Percentiles rank a stretch among this genome's conserved stretches.
Evolutionary conservation across 495 filamentous ascomycete species (phyloP).

Genomic region (Trichoderma virens): DNA sequence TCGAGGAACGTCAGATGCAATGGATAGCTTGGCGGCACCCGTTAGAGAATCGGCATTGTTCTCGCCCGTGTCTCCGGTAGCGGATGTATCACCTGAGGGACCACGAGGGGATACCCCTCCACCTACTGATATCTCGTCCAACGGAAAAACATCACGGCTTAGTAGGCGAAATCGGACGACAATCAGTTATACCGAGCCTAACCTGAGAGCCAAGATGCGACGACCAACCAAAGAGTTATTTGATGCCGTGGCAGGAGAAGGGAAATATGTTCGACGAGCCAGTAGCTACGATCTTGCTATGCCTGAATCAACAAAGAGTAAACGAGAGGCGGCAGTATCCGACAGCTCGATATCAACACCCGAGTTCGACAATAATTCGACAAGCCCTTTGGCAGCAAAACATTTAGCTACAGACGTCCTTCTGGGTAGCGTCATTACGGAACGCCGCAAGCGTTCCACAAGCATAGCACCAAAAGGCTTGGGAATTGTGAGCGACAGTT

Average conservation of each 20-base stretch:
- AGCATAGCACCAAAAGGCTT: slow-evolving; percentile 17
- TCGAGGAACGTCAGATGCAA: neutral
- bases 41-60: slow-evolving; percentile 22
- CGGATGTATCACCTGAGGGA: slow-evolving; percentile 19
- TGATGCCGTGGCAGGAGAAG: slow-evolving; percentile 58
- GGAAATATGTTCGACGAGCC: slow-evolving; percentile 31
- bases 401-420: slow-evolving; percentile 12
- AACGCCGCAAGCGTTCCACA: slow-evolving; percentile 25
- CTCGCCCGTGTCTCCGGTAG: slow-evolving; percentile 29
- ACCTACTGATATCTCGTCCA: slow-evolving; percentile 44
- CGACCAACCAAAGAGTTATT: slow-evolving; percentile 66
- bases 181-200: slow-evolving; percentile 82
- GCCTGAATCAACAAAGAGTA: slow-evolving; percentile 14
- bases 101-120: slow-evolving; percentile 44
- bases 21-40: slow-evolving; percentile 17
- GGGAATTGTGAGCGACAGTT: neutral
- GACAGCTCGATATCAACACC: neutral
- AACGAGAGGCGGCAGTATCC: neutral
- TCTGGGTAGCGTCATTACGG: slow-evolving; percentile 22
- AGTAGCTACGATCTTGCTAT: slow-evolving; percentile 23
- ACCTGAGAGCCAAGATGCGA: slow-evolving; percentile 79
- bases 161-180: slow-evolving; percentile 56
- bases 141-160: slow-evolving; percentile 45
- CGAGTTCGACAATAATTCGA: neutral
- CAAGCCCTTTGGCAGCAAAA: slow-evolving; percentile 20